A percentile compares a stretch with the other conserved stretches of the same genome.
phyloP scores from a whole-genome alignment of 2,329 filamentous ascomycete species.

The Chaetothyriales sp. region DNA sequence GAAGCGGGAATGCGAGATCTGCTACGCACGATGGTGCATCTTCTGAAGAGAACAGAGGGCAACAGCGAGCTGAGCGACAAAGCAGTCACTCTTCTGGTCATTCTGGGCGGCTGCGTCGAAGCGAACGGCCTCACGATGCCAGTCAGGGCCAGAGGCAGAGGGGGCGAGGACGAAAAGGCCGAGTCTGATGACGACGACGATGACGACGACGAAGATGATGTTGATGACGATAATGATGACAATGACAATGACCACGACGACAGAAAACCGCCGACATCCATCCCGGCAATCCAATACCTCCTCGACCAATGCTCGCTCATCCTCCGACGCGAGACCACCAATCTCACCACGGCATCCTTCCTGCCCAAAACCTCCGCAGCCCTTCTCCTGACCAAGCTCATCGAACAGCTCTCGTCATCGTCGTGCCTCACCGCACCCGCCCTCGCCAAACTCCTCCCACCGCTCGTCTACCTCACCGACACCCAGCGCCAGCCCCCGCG shows the following conservation, averaged over 20 bases:
- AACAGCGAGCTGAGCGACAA: constrained; percentile 65
- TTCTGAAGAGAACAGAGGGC: constrained; percentile 48
- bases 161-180: too few relatives aligned
- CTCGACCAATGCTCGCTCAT: constrained; percentile 65
- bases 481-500: constrained; percentile 30
- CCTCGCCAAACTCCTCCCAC: constrained; percentile 48
- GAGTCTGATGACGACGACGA: constrained; percentile 21
- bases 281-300: constrained; percentile 53
- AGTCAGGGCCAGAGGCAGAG: constrained; percentile 26
- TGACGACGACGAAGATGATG: constrained; percentile 24
- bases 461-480: constrained; percentile 73
- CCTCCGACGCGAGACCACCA: constrained; percentile 57
- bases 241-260: constrained; percentile 31
- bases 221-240: constrained; percentile 24
- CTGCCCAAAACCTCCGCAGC: constrained; percentile 63
- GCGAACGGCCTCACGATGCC: constrained; percentile 40
- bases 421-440: constrained; percentile 42
- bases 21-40: constrained; percentile 40
- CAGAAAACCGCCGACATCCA: constrained; percentile 26
- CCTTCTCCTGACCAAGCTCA: constrained; percentile 56
- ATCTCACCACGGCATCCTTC: constrained; percentile 46
- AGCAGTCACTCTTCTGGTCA: constrained; percentile 65
- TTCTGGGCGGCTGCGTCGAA: constrained; percentile 54
- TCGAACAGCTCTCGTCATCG: constrained; percentile 40
- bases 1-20: constrained; percentile 47